Percentiles rank a stretch among this genome's conserved stretches.
Evolutionary conservation across 192 early-diverging fungal species (phyloP).

Genomic region (Coemansia sp.): DNA sequence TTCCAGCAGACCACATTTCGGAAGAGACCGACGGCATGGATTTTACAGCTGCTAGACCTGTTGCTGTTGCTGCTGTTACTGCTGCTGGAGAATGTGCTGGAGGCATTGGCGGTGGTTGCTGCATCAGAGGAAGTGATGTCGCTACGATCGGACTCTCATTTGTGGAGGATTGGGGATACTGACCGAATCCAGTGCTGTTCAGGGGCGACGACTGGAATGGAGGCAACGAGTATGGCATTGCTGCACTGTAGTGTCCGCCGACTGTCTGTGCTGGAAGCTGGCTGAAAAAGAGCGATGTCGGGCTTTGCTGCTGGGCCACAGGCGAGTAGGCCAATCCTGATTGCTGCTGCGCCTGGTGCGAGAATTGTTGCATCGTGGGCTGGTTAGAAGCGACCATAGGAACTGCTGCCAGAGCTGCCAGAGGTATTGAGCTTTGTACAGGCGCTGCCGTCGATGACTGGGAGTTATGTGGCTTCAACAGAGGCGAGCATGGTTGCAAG

Average conservation of each 20-base stretch:
- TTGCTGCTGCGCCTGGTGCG: constrained; percentile 8
- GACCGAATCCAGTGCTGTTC: constrained; percentile 8
- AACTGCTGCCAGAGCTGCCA: not conserved
- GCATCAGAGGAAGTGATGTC: constrained; percentile 3
- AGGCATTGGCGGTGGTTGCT: not conserved
- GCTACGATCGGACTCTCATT: constrained; percentile 14
- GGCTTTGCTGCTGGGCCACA: constrained; percentile 8
- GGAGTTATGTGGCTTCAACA: constrained; percentile 26
- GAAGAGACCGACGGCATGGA: not conserved
- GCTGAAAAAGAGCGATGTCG: constrained; percentile 26
- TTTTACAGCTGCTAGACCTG: constrained; percentile 1
- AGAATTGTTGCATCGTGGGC: constrained; percentile 21
- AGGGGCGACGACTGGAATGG: constrained; percentile 25
- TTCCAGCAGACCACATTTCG: constrained; percentile 2
- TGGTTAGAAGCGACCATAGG: not conserved
- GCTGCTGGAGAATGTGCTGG: not conserved
- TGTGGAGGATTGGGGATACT: constrained; percentile 3
- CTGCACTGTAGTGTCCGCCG: constrained; percentile 11
- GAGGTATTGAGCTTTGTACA: not conserved
- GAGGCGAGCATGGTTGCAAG: constrained; percentile 28
- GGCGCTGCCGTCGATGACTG: constrained; percentile 7
- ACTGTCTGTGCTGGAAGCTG: constrained; percentile 1
- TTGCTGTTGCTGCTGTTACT: no score
- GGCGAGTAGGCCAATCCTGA: constrained; percentile 20
- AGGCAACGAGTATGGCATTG: constrained; percentile 22